Conservation (phyloP, 129 eudicot genomes). For the Cynara cardunculus region DNA sequence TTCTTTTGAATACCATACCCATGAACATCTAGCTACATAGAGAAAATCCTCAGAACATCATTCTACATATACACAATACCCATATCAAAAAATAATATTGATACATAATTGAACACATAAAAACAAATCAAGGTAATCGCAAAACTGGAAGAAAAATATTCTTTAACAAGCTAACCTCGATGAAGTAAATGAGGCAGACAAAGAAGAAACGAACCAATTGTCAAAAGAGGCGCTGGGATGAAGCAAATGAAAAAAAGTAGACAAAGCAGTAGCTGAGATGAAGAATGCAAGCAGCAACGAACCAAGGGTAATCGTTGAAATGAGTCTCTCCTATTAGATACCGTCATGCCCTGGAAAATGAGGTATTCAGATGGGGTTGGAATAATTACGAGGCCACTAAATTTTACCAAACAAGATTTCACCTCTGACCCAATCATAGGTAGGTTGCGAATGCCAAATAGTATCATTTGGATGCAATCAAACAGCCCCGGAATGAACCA, state of each 20-base stretch:
- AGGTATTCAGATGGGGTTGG: background rate
- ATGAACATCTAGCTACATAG: no score
- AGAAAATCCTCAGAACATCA: no score
- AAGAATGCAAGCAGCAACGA: background rate
- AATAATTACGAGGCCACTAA: background rate
- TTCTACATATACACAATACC: no score
- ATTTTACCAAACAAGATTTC: background rate
- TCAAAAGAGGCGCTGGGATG: background rate
- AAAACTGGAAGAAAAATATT: background rate
- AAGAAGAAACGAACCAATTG: background rate
- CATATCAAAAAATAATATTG: no score
- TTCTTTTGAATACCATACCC: no score
- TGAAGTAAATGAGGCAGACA: background rate
- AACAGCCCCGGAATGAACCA: background rate
- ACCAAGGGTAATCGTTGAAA: background rate
- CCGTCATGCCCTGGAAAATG: background rate
- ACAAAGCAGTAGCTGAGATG: background rate
- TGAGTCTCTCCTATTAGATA: no score
- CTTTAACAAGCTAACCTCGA: background rate
- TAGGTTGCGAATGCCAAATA: background rate
- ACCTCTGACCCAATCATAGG: background rate
- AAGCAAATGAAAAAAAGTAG: background rate
- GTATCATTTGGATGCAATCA: background rate
- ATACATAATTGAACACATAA: no score
- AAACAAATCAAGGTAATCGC: background rate